Conservation (phyloP, 257 asterid genomes). For the Solanum ossicruentum region DNA sequence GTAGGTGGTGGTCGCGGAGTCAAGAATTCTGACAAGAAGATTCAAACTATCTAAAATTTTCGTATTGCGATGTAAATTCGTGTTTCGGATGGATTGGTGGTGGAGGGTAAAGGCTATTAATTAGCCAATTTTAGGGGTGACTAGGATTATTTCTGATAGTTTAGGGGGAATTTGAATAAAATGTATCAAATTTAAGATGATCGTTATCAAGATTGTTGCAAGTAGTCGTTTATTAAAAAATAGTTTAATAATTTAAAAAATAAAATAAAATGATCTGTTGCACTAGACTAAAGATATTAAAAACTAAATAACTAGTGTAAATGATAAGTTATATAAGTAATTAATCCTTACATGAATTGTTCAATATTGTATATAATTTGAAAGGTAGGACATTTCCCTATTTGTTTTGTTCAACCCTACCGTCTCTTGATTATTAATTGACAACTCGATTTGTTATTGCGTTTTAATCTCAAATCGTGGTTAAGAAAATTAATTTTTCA, state of each 20-base stretch:
- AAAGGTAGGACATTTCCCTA: neutral
- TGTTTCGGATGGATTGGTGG: neutral
- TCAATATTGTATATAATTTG: neutral
- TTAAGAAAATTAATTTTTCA: neutral
- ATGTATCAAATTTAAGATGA: neutral
- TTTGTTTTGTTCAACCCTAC: neutral
- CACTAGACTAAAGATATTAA: neutral
- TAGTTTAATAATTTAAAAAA: neutral
- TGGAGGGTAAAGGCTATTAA: too few relatives aligned
- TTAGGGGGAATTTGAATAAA: neutral
- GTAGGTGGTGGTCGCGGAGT: neutral
- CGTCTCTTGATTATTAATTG: neutral
- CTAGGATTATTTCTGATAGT: neutral
- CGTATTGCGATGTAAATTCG: neutral
- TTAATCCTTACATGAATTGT: neutral
- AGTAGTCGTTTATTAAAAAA: neutral
- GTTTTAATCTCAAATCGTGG: neutral
- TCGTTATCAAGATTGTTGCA: neutral
- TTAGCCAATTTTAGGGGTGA: neutral
- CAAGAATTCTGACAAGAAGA: neutral
- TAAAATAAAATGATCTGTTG: neutral
- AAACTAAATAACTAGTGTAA: neutral
- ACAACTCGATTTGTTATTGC: too few relatives aligned
- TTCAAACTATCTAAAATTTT: neutral
- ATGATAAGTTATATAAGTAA: neutral